Conservation (phyloP, 1,284 basidiomycete species). For the Peniophora sp. region DNA sequence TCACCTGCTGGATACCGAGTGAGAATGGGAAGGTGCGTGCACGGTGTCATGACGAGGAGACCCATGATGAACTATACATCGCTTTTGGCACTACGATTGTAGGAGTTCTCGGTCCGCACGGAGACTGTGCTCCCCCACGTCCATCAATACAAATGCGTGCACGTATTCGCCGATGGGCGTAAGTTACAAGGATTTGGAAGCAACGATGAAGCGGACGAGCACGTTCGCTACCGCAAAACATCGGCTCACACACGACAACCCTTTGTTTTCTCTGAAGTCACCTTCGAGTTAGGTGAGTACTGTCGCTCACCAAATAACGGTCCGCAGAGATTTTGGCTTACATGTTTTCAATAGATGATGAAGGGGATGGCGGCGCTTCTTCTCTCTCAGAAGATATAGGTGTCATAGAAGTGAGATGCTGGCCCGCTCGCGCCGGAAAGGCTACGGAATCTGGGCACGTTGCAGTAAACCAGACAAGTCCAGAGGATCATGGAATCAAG, state of each 20-base stretch:
- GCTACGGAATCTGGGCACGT: too few species aligned
- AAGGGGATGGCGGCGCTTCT: not conserved
- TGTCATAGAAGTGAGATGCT: not conserved
- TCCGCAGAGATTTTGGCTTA: too few species aligned
- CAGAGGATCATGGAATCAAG: not conserved
- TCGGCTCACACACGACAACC: not conserved
- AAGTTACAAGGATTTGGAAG: not conserved
- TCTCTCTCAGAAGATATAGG: not conserved
- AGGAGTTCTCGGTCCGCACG: not conserved
- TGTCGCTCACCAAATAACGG: not conserved
- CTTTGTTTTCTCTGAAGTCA: not conserved
- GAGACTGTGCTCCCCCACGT: not conserved
- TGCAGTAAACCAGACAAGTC: not conserved
- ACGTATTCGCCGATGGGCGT: not conserved
- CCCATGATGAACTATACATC: too few species aligned
- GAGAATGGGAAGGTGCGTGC: conserved; percentile 8
- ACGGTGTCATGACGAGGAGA: not conserved
- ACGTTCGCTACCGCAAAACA: not conserved
- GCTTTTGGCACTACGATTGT: not conserved
- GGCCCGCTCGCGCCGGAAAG: not conserved
- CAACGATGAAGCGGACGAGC: not conserved
- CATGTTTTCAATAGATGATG: not conserved
- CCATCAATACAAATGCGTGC: not conserved
- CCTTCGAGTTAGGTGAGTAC: not conserved
- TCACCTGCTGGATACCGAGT: conserved; percentile 9